Base-by-base conservation (phyloP, 495 filamentous ascomycete genomes). In the Talaromyces borbonicus region DNA sequence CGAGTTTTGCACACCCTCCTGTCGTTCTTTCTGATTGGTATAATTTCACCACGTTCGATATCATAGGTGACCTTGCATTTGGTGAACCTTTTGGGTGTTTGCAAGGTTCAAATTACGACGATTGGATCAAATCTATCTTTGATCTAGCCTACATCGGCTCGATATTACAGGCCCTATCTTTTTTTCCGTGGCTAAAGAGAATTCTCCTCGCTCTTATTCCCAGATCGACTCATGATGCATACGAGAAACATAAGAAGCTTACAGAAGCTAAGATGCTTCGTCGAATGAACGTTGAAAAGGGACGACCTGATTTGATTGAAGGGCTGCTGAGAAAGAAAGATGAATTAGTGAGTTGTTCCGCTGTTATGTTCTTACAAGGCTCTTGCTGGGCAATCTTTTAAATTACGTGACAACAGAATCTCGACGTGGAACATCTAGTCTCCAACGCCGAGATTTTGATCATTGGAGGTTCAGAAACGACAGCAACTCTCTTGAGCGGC, bases 391-490 rank as follows among this genome's bases (percentile, higher is more conserved):
- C n/a, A 6, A 41, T 41, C 16, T n/a, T 5, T 43, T 25, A 2
- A 26, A 23, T 37, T 18, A 40, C 36, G 0, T 46, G 7, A 5
- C 11, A 16, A 9, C 36, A 75, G 57, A 61, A 65, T 5, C 53
- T 72, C 11, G 60, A 50, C 11, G 49, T 69, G 11, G 62, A 64
- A 14, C 54, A 68, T 20, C 55, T 74, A 0, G 55, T 58, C 12
- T 47, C 56, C 5, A 75, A 73, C 47, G 66, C 60, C 11, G 56
- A 56, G 9, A 56, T 57, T n/a, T 35, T 66, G 12, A 62, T 78
- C 20, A 68, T 74, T n/a, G 77, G 62, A 14, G 77, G 78, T 8
- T 75, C 72, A 0, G 79, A 84, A 47, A 82, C 81, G 2, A 78
- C 78, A 1, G 78, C 79, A 1, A 78, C 79, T 0, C 43, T 73